Percentiles rank a stretch among this genome's conserved stretches.
Evolutionary conservation across 345 rosid genomes (phyloP).

Genomic region (Pelargonium nanum): DNA sequence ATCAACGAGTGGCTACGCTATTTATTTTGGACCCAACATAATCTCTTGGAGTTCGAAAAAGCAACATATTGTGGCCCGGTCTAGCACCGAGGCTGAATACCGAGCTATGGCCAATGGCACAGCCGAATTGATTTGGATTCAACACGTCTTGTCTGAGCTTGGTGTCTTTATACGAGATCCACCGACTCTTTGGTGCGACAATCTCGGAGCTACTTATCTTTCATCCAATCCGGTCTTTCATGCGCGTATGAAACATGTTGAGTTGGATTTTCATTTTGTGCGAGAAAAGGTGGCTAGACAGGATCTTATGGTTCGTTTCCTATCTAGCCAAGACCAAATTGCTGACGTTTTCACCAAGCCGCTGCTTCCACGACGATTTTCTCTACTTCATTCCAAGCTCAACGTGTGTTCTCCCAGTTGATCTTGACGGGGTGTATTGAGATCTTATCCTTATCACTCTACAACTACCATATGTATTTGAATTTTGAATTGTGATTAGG

Average conservation of each 20-base stretch:
- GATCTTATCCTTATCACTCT: no score
- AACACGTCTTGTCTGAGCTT: background rate
- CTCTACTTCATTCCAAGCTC: background rate
- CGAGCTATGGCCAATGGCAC: background rate
- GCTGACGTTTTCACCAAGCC: background rate
- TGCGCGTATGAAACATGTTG: background rate
- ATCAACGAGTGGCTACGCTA: background rate
- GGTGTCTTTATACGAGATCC: background rate
- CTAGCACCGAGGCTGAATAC: background rate
- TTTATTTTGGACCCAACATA: background rate
- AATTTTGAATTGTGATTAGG: no score
- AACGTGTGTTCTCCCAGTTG: background rate
- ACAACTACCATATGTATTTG: no score
- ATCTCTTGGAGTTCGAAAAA: slow-evolving; percentile 4
- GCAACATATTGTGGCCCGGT: background rate
- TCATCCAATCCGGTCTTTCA: background rate
- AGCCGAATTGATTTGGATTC: background rate
- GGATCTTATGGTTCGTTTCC: no score
- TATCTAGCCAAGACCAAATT: background rate
- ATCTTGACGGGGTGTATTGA: background rate
- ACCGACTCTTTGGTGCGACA: background rate
- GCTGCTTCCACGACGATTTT: background rate
- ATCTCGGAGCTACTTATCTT: slow-evolving; percentile 3
- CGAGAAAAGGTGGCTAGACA: background rate
- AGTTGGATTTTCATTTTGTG: slow-evolving; percentile 1